A percentile compares a stretch with the other conserved stretches of the same genome.
These are phyloP conservation scores for Talaromyces albobiverticillius DNA, from an alignment of 2,329 filamentous ascomycete species.

Conservation along the genomic window DNA sequence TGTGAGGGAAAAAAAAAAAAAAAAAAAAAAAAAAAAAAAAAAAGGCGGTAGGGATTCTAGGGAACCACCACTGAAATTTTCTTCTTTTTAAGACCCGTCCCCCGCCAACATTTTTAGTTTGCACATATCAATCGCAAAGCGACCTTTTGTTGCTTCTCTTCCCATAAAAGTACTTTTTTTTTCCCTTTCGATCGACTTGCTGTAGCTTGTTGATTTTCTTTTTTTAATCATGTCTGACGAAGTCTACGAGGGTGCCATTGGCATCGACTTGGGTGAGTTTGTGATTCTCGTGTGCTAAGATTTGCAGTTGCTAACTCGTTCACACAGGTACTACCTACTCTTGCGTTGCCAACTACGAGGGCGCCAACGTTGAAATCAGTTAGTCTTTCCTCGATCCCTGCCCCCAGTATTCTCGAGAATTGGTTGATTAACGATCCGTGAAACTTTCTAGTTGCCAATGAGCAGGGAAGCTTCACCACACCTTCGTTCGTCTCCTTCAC, in stretches of 20 bases:
- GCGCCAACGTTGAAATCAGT: slow-evolving; percentile 99
- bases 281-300: slow-evolving; percentile 4
- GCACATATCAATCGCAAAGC: slow-evolving; percentile 14
- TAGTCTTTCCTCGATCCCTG: slow-evolving; percentile 36
- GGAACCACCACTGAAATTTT: slow-evolving; percentile 17
- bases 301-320: slow-evolving; percentile 23
- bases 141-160: neutral
- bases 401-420: slow-evolving; percentile 9
- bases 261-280: slow-evolving; percentile 94
- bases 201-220: slow-evolving; percentile 20
- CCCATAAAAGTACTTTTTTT: slow-evolving; percentile 11
- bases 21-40: slow-evolving; percentile 3
- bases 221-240: slow-evolving; percentile 78
- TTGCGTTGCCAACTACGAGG: slow-evolving; percentile 99
- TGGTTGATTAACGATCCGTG: slow-evolving; percentile 2
- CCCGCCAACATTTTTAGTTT: slow-evolving; percentile 22
- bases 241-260: slow-evolving; percentile 99
- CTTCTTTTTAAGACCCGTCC: slow-evolving; percentile 21
- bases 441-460: slow-evolving; percentile 77
- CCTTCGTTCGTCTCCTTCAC: slow-evolving; percentile 99
- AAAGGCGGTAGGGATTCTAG: slow-evolving; percentile 13
- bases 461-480: slow-evolving; percentile 98
- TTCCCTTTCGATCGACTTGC: slow-evolving; percentile 12
- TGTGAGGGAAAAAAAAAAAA: slow-evolving; percentile 2
- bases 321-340: slow-evolving; percentile 93